Evolutionary conservation across 768 basidiomycete genomes (phyloP).

Genomic region (Trichaptum fuscoviolaceum): DNA sequence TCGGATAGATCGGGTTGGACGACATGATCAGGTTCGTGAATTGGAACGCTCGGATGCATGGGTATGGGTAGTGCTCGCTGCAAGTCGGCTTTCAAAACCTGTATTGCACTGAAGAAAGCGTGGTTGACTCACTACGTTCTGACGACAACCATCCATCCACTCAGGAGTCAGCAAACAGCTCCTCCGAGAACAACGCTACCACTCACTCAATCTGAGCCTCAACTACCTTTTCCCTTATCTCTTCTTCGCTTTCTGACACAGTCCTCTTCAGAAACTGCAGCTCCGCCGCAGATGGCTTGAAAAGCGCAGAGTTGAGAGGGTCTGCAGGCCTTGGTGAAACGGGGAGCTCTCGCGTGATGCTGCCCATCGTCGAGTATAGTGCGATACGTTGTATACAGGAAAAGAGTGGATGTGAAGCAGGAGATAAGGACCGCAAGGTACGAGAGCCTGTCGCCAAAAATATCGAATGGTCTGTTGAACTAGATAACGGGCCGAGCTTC

Average conservation of each 20-base stretch:
- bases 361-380: background rate
- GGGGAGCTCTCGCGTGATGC: background rate
- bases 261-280: slow-evolving; percentile 19
- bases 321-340: background rate
- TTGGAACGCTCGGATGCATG: slow-evolving; percentile 28
- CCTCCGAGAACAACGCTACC: background rate
- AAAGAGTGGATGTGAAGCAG: too few species aligned
- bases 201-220: slow-evolving; percentile 19
- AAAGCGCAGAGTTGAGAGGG: slow-evolving; percentile 18
- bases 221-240: slow-evolving; percentile 17
- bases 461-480: too few species aligned
- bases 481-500: too few species aligned
- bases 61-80: slow-evolving; percentile 26
- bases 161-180: background rate
- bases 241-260: slow-evolving; percentile 19
- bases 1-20: slow-evolving; percentile 20
- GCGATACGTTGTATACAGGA: too few species aligned
- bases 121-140: slow-evolving; percentile 23
- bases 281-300: slow-evolving; percentile 16
- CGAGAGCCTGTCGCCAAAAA: too few species aligned
- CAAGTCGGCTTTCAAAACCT: background rate
- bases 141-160: background rate
- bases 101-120: background rate
- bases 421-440: too few species aligned
- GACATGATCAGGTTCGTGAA: slow-evolving; percentile 26